These are phyloP conservation scores for Aspergillus mulundensis DNA, from an alignment of 495 filamentous ascomycete species.

Conservation along the genomic window DNA sequence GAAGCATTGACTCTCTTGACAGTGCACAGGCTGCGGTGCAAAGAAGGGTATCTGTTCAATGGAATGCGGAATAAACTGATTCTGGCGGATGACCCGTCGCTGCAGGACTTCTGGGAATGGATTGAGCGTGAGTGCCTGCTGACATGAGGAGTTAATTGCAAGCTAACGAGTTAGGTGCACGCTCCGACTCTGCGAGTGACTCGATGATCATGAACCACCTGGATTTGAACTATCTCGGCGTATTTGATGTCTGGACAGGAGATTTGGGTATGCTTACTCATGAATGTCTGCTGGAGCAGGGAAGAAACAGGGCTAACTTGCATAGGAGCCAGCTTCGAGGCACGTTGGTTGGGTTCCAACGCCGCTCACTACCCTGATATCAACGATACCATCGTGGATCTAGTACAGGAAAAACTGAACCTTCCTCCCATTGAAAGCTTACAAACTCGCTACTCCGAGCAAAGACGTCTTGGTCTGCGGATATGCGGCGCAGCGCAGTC, in stretches of 20 bases:
- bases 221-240: slow-evolving; percentile 83
- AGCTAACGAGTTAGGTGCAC: slow-evolving; percentile 51
- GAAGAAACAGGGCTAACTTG: slow-evolving; percentile 7
- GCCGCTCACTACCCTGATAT: slow-evolving; percentile 31
- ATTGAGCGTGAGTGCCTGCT: slow-evolving; percentile 52
- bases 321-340: slow-evolving; percentile 36
- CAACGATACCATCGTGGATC: slow-evolving; percentile 46
- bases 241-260: slow-evolving; percentile 75
- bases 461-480: slow-evolving; percentile 72
- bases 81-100: slow-evolving; percentile 65
- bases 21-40: slow-evolving; percentile 50
- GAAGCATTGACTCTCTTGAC: slow-evolving; percentile 43
- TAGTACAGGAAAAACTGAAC: slow-evolving; percentile 41
- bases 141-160: background rate
- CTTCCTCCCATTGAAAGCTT: slow-evolving; percentile 47
- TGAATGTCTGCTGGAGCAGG: background rate
- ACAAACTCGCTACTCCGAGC: slow-evolving; percentile 63
- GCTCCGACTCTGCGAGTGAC: slow-evolving; percentile 57
- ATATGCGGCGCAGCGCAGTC: slow-evolving; percentile 71
- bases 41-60: slow-evolving; percentile 77
- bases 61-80: slow-evolving; percentile 63
- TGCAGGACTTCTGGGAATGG: slow-evolving; percentile 77
- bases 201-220: slow-evolving; percentile 71
- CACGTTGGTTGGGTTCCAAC: slow-evolving; percentile 23
- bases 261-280: slow-evolving; percentile 51